Evolutionary conservation across 2,329 filamentous ascomycete genomes (phyloP).

Genomic region (Fusarium napiforme): DNA sequence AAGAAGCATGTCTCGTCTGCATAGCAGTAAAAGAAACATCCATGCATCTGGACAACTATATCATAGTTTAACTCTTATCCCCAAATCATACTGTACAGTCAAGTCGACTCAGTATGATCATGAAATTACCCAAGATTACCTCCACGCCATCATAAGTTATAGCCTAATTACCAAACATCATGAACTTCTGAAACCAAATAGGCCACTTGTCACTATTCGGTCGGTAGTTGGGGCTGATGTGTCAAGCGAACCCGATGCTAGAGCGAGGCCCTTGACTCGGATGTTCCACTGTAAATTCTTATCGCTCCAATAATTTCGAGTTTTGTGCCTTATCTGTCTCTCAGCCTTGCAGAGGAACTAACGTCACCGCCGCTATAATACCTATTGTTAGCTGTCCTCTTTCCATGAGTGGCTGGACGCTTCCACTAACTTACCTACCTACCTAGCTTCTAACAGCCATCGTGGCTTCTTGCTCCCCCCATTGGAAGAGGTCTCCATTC

Average conservation of each 20-base stretch:
- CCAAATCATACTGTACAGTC: background rate
- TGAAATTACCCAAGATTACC: constrained; percentile 9
- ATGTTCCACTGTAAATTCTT: constrained; percentile 13
- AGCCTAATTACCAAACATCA: constrained; percentile 27
- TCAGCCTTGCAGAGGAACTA: constrained; percentile 44
- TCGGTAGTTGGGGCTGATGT: constrained; percentile 9
- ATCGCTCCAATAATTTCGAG: constrained; percentile 37
- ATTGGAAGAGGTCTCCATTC: constrained; percentile 41
- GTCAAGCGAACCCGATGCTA: constrained; percentile 29
- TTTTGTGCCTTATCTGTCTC: constrained; percentile 1
- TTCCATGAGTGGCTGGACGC: constrained; percentile 42
- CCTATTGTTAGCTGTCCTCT: constrained; percentile 52
- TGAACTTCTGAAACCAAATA: constrained; percentile 32
- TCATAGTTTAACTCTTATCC: background rate
- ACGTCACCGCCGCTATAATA: constrained; percentile 35
- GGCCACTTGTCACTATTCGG: constrained; percentile 32
- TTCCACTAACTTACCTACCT: constrained; percentile 1
- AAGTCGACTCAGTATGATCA: constrained; percentile 9
- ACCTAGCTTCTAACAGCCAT: constrained; percentile 38
- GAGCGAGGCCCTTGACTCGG: constrained; percentile 17
- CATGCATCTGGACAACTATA: background rate
- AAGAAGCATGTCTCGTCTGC: background rate
- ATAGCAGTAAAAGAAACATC: background rate
- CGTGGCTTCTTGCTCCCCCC: constrained; percentile 45
- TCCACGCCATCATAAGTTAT: background rate